These are phyloP conservation scores for Pterocarpus santalinus DNA, from an alignment of 306 rosid species.

Conservation along the genomic window DNA sequence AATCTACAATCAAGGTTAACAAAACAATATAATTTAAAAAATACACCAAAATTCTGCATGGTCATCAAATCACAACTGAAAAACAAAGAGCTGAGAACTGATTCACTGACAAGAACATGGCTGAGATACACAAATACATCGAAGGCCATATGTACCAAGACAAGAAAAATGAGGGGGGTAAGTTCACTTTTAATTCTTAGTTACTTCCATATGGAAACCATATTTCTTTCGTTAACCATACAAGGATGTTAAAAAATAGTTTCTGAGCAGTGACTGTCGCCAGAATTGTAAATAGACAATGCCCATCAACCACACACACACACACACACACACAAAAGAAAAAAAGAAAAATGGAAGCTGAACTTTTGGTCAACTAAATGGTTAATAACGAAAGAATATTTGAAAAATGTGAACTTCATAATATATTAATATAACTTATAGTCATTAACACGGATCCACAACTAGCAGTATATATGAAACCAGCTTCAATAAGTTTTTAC, in stretches of 20 bases:
- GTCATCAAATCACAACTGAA: slow-evolving; percentile 3
- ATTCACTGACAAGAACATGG: slow-evolving; percentile 3
- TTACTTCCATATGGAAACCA: slow-evolving; percentile 25
- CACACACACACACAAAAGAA: too few relatives aligned
- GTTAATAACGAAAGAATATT: not conserved
- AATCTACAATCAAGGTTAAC: not conserved
- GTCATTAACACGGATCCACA: slow-evolving; percentile 14
- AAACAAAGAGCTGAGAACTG: slow-evolving; percentile 11
- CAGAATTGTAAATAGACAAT: not conserved
- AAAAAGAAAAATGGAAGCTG: too few relatives aligned
- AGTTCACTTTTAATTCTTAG: slow-evolving; percentile 27
- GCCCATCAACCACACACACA: not conserved
- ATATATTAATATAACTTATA: not conserved
- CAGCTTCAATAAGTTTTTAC: not conserved
- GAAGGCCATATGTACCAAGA: not conserved
- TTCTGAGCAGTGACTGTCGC: slow-evolving; percentile 4
- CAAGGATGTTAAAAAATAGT: too few relatives aligned
- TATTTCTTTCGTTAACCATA: slow-evolving; percentile 2
- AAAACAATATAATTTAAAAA: not conserved
- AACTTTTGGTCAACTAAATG: not conserved
- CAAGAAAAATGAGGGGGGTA: not conserved
- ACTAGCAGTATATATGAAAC: slow-evolving; percentile 20
- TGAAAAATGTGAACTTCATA: slow-evolving; percentile 23
- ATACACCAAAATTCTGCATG: not conserved
- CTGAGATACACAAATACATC: slow-evolving; percentile 3